phyloP scores from a whole-genome alignment of 1,139 yeast genomes.

The Pichia norvegensis region DNA sequence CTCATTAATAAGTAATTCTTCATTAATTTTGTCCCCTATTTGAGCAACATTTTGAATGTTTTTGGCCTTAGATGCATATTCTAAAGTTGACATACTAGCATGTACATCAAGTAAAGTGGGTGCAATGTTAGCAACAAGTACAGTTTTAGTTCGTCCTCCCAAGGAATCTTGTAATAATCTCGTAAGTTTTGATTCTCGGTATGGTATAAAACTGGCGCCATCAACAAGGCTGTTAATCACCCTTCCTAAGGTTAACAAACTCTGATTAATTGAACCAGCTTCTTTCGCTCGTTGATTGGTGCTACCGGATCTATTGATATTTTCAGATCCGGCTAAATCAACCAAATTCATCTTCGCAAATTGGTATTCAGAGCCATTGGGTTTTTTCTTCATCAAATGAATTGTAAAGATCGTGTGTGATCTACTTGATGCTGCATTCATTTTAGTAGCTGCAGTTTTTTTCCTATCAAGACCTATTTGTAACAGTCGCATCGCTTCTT shows the following conservation, averaged over 20 bases:
- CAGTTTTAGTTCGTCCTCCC: constrained; percentile 76
- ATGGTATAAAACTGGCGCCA: constrained; percentile 63
- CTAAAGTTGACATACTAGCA: constrained; percentile 76
- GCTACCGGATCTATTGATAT: constrained; percentile 74
- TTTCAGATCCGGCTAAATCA: constrained; percentile 77
- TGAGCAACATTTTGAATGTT: constrained; percentile 53
- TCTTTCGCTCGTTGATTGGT: constrained; percentile 71
- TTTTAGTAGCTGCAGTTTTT: constrained; percentile 60
- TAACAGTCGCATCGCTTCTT: constrained; percentile 47
- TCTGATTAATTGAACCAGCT: constrained; percentile 84
- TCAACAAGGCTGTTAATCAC: constrained; percentile 71
- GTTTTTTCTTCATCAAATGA: constrained; percentile 41
- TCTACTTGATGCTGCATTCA: constrained; percentile 63
- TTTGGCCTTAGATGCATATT: constrained; percentile 78
- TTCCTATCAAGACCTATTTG: constrained; percentile 50
- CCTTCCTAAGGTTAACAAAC: constrained; percentile 72
- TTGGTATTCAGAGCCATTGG: constrained; percentile 33
- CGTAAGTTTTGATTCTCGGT: constrained; percentile 77
- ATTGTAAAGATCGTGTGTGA: constrained; percentile 69
- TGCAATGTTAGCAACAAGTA: constrained; percentile 73
- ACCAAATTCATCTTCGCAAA: constrained; percentile 67
- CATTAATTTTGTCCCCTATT: constrained; percentile 45
- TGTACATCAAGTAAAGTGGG: constrained; percentile 70
- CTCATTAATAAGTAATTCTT: constrained; percentile 42
- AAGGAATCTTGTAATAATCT: constrained; percentile 72